Conservation (phyloP, 441 rosid genomes). For the Aleurites moluccanus region DNA sequence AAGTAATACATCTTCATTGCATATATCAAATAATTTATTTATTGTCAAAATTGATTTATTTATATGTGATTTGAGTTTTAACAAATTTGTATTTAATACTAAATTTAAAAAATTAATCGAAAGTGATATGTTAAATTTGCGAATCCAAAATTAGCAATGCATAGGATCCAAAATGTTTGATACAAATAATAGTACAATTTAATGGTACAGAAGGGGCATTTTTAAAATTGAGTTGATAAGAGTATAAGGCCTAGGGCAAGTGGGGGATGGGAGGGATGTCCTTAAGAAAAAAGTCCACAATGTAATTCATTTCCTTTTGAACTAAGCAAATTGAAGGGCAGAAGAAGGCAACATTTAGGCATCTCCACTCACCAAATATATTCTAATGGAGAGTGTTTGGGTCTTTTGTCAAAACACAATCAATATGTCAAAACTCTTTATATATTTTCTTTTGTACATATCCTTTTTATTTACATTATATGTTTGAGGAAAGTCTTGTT, state of each 20-base stretch:
- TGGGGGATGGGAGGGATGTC: slow-evolving; percentile 23
- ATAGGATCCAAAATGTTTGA: too few relatives aligned
- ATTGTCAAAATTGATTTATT: too few relatives aligned
- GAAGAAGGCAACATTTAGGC: slow-evolving; percentile 7
- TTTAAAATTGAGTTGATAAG: neutral
- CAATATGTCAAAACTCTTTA: slow-evolving; percentile 20
- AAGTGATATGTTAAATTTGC: too few relatives aligned
- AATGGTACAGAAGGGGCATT: neutral
- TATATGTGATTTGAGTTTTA: too few relatives aligned
- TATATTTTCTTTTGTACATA: neutral
- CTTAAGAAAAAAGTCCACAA: slow-evolving; percentile 21
- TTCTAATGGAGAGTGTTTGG: slow-evolving; percentile 8
- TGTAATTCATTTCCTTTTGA: slow-evolving; percentile 28
- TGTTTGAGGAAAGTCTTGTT: neutral
- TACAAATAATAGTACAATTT: neutral
- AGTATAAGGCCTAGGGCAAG: neutral
- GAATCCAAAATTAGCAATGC: neutral
- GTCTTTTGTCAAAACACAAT: slow-evolving; percentile 29
- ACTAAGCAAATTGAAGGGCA: slow-evolving; percentile 21
- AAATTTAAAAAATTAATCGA: too few relatives aligned
- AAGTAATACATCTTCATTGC: too few relatives aligned
- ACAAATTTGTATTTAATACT: too few relatives aligned
- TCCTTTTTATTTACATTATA: neutral
- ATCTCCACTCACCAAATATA: slow-evolving; percentile 25
- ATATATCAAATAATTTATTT: too few relatives aligned